These are phyloP conservation scores for Pisolithus sp. DNA, from an alignment of 768 basidiomycete genomes.

Conservation along the genomic window DNA sequence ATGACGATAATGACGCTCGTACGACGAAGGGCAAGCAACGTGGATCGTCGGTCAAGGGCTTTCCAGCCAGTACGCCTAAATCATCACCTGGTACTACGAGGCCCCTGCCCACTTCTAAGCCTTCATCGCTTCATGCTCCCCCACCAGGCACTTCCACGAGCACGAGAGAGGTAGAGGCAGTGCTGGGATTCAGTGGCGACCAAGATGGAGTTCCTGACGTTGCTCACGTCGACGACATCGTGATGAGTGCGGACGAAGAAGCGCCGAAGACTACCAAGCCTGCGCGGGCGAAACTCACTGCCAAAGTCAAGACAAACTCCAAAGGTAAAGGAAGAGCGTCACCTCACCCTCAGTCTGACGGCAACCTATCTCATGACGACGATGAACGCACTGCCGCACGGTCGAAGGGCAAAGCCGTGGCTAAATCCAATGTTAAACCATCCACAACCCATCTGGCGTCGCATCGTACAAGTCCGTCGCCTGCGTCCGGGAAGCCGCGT, in stretches of 20 bases:
- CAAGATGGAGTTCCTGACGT: constrained; percentile 1
- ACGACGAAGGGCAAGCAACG: background rate
- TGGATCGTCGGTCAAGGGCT: background rate
- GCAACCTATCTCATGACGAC: background rate
- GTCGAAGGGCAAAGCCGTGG: background rate
- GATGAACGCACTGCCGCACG: background rate
- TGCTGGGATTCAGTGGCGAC: constrained; percentile 8
- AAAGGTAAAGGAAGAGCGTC: constrained; percentile 1
- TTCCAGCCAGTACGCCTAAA: background rate
- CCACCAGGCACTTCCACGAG: constrained; percentile 14
- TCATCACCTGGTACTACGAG: constrained; percentile 4
- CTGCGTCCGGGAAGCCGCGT: background rate
- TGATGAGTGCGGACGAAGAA: constrained; percentile 6
- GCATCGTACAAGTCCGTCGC: background rate
- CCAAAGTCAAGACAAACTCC: background rate
- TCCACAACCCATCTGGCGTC: background rate
- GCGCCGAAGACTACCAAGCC: background rate
- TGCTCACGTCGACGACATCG: background rate
- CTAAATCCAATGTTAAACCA: background rate
- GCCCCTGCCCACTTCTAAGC: constrained; percentile 4
- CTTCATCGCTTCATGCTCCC: background rate
- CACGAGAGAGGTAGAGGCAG: constrained; percentile 23
- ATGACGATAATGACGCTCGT: constrained; percentile 8
- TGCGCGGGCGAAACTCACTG: background rate
- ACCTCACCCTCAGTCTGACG: background rate